A percentile compares a stretch with the other conserved stretches of the same genome.
phyloP scores from a whole-genome alignment of 2,329 filamentous ascomycete species.

The Amylocarpus encephaloides region DNA sequence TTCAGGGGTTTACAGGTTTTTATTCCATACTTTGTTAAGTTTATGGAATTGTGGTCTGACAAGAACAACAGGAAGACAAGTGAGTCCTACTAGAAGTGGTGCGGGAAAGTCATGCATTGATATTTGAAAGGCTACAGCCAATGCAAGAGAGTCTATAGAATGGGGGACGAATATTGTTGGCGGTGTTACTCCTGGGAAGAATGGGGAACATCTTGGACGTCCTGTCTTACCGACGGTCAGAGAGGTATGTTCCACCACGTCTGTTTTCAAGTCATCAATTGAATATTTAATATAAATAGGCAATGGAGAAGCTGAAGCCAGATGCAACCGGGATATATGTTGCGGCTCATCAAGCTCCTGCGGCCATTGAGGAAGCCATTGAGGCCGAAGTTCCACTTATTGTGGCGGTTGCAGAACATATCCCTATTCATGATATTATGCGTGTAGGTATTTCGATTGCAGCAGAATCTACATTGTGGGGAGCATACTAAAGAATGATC shows the following conservation, averaged over 20 bases:
- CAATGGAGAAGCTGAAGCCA: conserved; percentile 63
- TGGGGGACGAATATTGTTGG: conserved; percentile 79
- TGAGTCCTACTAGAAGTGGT: conserved; percentile 10
- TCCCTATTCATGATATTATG: conserved; percentile 66
- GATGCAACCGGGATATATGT: conserved; percentile 78
- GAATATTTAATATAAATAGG: conserved; percentile 35
- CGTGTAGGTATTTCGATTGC: conserved; percentile 41
- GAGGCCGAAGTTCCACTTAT: conserved; percentile 71
- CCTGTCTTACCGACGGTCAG: conserved; percentile 65
- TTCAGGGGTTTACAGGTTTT: conserved; percentile 62
- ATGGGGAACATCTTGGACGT: conserved; percentile 65
- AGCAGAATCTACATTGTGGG: background rate
- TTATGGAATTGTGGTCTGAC: conserved; percentile 3
- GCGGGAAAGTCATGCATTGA: background rate
- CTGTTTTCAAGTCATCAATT: background rate
- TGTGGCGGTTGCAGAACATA: conserved; percentile 69
- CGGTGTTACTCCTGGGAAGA: conserved; percentile 65
- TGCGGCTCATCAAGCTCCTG: conserved; percentile 64
- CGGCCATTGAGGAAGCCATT: conserved; percentile 73
- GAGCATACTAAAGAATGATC: background rate
- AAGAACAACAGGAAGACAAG: conserved; percentile 28
- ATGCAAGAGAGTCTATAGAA: conserved; percentile 67
- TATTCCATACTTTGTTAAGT: background rate
- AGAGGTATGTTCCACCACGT: conserved; percentile 35
- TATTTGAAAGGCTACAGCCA: conserved; percentile 56